Conservation (phyloP, 805 yeast species). For the Yarrowia deformans region DNA sequence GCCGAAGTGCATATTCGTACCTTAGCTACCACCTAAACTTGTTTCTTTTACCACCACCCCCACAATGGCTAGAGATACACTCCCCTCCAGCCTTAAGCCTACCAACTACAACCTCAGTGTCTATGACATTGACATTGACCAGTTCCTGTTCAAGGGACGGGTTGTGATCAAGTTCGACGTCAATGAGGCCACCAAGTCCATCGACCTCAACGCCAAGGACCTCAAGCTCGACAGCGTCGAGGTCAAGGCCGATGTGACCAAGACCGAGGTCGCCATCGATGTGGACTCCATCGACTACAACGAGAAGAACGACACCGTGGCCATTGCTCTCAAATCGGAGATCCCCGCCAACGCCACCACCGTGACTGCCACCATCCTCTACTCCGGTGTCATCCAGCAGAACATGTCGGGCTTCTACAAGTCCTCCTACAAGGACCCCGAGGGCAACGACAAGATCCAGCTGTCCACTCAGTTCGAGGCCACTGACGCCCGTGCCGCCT, state of each 20-base stretch:
- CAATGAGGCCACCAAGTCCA: conserved; percentile 54
- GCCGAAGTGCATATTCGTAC: conserved; percentile 18
- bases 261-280: conserved; percentile 46
- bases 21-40: not conserved
- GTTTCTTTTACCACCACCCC: not conserved
- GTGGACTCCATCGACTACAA: conserved; percentile 50
- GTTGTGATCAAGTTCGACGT: conserved; percentile 57
- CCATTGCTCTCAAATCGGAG: conserved; percentile 57
- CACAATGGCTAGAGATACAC: conserved; percentile 53
- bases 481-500: conserved; percentile 84
- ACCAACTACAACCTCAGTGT: conserved; percentile 71
- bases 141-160: conserved; percentile 50
- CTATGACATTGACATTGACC: conserved; percentile 61
- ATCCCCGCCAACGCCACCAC: conserved; percentile 50
- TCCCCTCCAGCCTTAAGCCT: conserved; percentile 75
- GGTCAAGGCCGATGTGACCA: conserved; percentile 45
- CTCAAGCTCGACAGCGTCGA: conserved; percentile 59
- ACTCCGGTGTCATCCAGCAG: conserved; percentile 71
- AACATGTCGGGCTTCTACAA: conserved; percentile 86
- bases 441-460: conserved; percentile 70
- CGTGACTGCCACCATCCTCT: conserved; percentile 59
- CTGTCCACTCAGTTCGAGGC: conserved; percentile 89
- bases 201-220: conserved; percentile 64
- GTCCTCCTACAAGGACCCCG: conserved; percentile 63
- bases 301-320: conserved; percentile 65